phyloP scores from a whole-genome alignment of 2,329 filamentous ascomycete species.

The Fusarium chlamydosporum region DNA sequence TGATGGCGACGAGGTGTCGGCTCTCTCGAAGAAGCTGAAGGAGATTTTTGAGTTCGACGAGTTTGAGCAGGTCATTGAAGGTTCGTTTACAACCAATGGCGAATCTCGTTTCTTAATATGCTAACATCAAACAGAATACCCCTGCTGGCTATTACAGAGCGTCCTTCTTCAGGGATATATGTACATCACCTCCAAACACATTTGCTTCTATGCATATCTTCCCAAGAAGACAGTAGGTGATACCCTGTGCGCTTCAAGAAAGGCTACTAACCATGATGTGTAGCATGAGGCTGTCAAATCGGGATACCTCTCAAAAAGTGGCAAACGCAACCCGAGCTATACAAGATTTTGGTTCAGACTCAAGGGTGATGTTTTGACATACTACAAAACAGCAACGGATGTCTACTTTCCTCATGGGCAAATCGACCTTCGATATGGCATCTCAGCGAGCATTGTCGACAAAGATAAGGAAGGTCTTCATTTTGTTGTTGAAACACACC shows the following conservation, averaged over 20 bases:
- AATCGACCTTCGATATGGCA: slow-evolving; percentile 91
- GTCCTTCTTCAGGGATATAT: slow-evolving; percentile 94
- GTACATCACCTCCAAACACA: slow-evolving; percentile 93
- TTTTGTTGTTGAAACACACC: slow-evolving; percentile 86
- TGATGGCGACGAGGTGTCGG: slow-evolving; percentile 63
- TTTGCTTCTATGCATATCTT: slow-evolving; percentile 98
- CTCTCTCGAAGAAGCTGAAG: slow-evolving; percentile 78
- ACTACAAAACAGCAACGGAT: slow-evolving; percentile 86
- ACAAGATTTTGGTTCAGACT: slow-evolving; percentile 93
- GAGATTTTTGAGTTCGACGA: slow-evolving; percentile 88
- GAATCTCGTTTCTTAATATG: not conserved
- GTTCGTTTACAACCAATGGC: slow-evolving; percentile 58
- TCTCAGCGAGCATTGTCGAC: slow-evolving; percentile 84
- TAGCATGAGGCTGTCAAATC: slow-evolving; percentile 84
- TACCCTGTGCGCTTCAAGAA: not conserved
- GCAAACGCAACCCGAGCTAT: slow-evolving; percentile 88
- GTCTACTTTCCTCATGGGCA: slow-evolving; percentile 93
- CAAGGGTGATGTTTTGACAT: slow-evolving; percentile 91
- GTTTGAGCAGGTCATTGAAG: slow-evolving; percentile 86
- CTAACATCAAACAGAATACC: slow-evolving; percentile 74
- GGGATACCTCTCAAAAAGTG: slow-evolving; percentile 89
- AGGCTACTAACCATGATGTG: slow-evolving; percentile 31
- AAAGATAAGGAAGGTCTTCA: slow-evolving; percentile 82
- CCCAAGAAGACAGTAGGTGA: slow-evolving; percentile 84
- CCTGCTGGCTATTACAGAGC: slow-evolving; percentile 92